Base-by-base conservation (phyloP, 2,329 filamentous ascomycete species). In the Ascochyta lentis region DNA sequence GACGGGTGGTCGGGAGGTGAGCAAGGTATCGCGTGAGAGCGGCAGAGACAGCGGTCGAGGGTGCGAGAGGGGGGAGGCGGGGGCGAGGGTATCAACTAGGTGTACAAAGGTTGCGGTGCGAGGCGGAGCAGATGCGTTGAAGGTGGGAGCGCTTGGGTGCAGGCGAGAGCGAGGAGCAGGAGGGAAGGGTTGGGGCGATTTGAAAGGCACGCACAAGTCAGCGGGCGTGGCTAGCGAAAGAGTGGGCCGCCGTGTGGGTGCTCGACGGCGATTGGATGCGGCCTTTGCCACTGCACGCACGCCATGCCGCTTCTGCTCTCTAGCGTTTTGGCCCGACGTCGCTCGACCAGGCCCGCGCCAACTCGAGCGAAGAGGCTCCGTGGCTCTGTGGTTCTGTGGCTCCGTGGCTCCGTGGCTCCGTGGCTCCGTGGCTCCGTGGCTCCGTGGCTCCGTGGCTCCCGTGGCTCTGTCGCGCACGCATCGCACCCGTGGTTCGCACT, bases 71-170 rank as follows among this genome's bases (percentile, higher is more conserved):
- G 42, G 56, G 9, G n/a, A 54, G 41, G 60, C 44, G 56, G 55
- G 53, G 41, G 60, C 46, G 56, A 47, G 38, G 48, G 52, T 64
- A 66, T 69, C 65, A 65, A 63, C 58, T 65, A 16, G 16, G 16
- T 16, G 16, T 16, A 66, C 48, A 51, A 51, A 47, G 51, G 43
- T 39, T 59, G 62, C 55, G 60, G 62, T 61, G 62, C 56, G 60
- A 67, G 64, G 65, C 65, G 61, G 66, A 60, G 49, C 56, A 61
- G 60, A 62, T 60, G 58, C 56, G 44, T 50, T 51, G 47, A 42
- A 37, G 35, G 39, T 34, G 41, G 37, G 56, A 51, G 46, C 40
- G 64, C 53, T 50, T 49, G 49, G 43, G 55, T 61, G 59, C 59
- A 56, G 63, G 52, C 56, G 59, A 56, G 53, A 42, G 56, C 53